Conservation (phyloP, 2,329 filamentous ascomycete genomes). For the Alternaria viburni region DNA sequence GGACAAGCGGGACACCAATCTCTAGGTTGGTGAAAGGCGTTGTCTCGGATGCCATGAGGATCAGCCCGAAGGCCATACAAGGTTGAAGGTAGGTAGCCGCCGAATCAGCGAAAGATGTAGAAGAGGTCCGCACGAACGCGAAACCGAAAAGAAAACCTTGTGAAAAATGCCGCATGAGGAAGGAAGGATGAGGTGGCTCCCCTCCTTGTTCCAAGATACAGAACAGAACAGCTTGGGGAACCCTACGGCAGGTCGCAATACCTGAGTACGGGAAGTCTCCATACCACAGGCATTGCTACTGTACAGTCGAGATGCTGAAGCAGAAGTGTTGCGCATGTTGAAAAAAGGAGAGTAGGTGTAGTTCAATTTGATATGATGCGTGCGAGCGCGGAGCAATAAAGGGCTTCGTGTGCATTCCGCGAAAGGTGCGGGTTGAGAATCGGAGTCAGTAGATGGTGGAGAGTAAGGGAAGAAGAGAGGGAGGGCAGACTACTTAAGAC, state of each 20-base stretch:
- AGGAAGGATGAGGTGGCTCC: neutral
- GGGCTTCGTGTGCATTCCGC: neutral
- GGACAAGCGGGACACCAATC: neutral
- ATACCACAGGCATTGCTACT: neutral
- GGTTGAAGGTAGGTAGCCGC: neutral
- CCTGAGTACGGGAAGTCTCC: neutral
- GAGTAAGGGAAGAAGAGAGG: neutral
- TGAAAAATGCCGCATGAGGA: neutral
- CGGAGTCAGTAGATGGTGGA: neutral
- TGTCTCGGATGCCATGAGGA: neutral
- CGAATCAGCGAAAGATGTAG: neutral
- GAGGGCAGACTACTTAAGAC: neutral
- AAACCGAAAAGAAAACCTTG: neutral
- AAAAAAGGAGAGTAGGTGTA: neutral
- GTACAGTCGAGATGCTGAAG: neutral
- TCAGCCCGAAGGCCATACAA: neutral
- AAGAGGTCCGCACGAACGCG: neutral
- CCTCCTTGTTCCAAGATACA: neutral
- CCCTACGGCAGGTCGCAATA: neutral
- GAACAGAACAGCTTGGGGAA: neutral
- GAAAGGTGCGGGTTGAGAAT: neutral
- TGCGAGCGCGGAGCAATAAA: neutral
- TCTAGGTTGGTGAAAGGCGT: neutral
- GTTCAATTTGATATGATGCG: neutral
- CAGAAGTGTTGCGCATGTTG: neutral